Percentiles rank a stretch among this genome's conserved stretches.
Conservation (phyloP, 805 yeast species). For the Scheffersomyces ergatensis region DNA sequence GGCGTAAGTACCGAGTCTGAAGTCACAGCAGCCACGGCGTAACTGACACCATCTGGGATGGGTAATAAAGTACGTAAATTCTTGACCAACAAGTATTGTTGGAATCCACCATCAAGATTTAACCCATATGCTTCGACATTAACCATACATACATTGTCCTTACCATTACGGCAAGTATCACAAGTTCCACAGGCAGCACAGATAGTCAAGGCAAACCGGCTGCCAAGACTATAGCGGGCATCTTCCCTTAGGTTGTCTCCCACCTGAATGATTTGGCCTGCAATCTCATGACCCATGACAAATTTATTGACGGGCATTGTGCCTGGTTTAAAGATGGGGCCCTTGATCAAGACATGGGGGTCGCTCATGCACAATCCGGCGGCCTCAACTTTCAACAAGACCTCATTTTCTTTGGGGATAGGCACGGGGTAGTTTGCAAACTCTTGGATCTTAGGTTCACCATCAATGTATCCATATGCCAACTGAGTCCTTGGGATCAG, state of each 20-base stretch:
- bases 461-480: slow-evolving; percentile 31
- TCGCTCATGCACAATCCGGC: slow-evolving; percentile 46
- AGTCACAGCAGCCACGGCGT: slow-evolving; percentile 39
- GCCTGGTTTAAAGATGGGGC: slow-evolving; percentile 19
- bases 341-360: slow-evolving; percentile 28
- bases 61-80: slow-evolving; percentile 34
- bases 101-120: slow-evolving; percentile 40
- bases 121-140: slow-evolving; percentile 31
- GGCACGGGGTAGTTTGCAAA: slow-evolving; percentile 30
- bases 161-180: slow-evolving; percentile 30
- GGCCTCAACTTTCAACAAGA: slow-evolving; percentile 39
- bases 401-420: slow-evolving; percentile 24
- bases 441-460: slow-evolving; percentile 19
- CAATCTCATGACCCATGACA: slow-evolving; percentile 46
- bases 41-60: slow-evolving; percentile 38
- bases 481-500: slow-evolving; percentile 17
- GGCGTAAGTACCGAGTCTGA: slow-evolving; percentile 44
- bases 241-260: slow-evolving; percentile 23
- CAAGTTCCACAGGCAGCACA: slow-evolving; percentile 34
- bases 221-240: slow-evolving; percentile 24
- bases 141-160: slow-evolving; percentile 27
- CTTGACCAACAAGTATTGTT: slow-evolving; percentile 33
- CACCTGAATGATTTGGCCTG: slow-evolving; percentile 32
- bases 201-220: slow-evolving; percentile 28
- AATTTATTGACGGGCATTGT: slow-evolving; percentile 14